Base-by-base conservation (phyloP, 2,329 filamentous ascomycete species). In the Tolypocladium pustulatum region DNA sequence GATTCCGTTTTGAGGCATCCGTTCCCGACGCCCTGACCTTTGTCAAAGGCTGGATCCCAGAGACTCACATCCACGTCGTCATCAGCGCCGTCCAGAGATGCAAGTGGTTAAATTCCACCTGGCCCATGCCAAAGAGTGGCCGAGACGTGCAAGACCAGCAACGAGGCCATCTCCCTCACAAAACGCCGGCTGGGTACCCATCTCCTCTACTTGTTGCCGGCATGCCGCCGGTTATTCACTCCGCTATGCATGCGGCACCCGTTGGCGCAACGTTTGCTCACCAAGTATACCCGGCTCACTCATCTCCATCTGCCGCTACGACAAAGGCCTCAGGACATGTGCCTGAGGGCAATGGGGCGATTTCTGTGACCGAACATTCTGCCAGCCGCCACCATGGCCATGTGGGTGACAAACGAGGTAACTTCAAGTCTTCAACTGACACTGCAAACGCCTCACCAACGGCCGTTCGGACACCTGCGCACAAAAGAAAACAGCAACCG, bases 31-130 rank as follows among this genome's bases (percentile, higher is more conserved):
- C 71, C 1, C 58, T 73, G 46, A 54, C 58, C 17, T 61, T 65
- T 52, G 64, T 61, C 2, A 54, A 58, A 8, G 64, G 65, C 6
- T 43, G 41, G 10, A 61, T 73, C 46, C 60, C 61, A 5, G 71
- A 71, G 43, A 64, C 63, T 34, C 60, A 61, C 2, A 58, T 73
- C 10, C 62, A 62, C 6, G 36, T 73, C 25, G 49, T 2, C 17
- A 66, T 73, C 34, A 60, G 60, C 5, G 67, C 72, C 4, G 62
- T 65, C 7, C 51, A 67, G 54, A 63, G 69, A 32, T 73, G 70
- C 2, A 73, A 72, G 59, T 73, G 72, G 72, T 58, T 64, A 32
- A 57, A 57, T 12, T 20, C 15, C 32, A 49, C 60, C 12, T 63
- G 56, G 43, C 55, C 20, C 12, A n/a, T 40, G 49, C 4, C 46